Conservation (phyloP, 2,329 filamentous ascomycete genomes). For the Alternaria dauci region DNA sequence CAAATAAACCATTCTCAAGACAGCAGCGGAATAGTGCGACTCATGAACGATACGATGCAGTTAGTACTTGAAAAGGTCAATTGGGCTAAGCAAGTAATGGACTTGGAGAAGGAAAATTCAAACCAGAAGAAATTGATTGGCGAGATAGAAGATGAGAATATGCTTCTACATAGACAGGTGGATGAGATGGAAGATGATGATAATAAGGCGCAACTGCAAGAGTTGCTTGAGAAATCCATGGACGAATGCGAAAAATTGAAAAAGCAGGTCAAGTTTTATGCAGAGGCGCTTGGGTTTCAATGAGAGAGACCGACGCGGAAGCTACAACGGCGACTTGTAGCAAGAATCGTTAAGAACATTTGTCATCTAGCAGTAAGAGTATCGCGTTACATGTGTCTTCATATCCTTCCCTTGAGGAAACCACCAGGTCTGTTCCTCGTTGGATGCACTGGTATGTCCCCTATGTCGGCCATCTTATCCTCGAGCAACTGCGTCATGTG, state of each 20-base stretch:
- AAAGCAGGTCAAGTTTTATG: not conserved
- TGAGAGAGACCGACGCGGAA: not conserved
- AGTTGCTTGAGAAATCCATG: not conserved
- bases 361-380: not conserved
- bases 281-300: not conserved
- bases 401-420: not conserved
- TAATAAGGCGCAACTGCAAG: not conserved
- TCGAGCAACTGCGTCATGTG: constrained; percentile 47
- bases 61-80: not conserved
- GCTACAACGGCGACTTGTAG: not conserved
- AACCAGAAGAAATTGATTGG: not conserved
- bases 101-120: not conserved
- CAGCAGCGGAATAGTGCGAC: not conserved
- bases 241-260: not conserved
- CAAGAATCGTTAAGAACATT: not conserved
- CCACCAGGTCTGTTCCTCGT: not conserved
- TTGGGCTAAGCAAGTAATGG: not conserved
- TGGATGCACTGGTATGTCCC: constrained; percentile 53
- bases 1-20: not conserved
- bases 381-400: not conserved
- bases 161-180: not conserved
- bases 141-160: not conserved
- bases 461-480: constrained; percentile 62
- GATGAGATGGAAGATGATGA: not conserved
- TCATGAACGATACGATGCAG: not conserved